phyloP scores from a whole-genome alignment of 2,329 filamentous ascomycete genomes.

The Paracamarosporium sp. region DNA sequence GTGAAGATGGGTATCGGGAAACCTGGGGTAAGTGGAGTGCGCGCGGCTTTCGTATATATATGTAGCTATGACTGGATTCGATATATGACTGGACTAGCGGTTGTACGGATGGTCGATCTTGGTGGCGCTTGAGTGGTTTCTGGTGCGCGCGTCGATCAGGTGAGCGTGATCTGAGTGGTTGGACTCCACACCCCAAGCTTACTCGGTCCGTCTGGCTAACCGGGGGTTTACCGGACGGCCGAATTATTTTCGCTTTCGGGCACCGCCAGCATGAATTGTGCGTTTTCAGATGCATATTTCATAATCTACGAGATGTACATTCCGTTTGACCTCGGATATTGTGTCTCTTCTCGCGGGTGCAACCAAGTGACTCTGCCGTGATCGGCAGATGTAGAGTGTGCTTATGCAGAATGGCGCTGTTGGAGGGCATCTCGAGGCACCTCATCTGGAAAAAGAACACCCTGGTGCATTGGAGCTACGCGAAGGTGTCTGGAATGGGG shows the following conservation, averaged over 20 bases:
- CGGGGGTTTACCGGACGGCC: conserved; percentile 7
- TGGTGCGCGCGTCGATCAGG: conserved; percentile 9
- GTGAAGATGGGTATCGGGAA: neutral
- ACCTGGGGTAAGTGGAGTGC: neutral
- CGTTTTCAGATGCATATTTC: neutral
- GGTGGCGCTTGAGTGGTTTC: conserved; percentile 7
- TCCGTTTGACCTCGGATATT: conserved; percentile 4
- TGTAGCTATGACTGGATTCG: neutral
- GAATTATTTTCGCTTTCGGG: conserved; percentile 14
- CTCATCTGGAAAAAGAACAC: neutral
- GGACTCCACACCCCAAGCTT: neutral
- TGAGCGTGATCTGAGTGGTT: conserved; percentile 14
- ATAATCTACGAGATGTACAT: neutral
- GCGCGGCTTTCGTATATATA: neutral
- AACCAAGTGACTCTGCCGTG: neutral
- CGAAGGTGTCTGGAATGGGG: neutral
- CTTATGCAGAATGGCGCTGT: neutral
- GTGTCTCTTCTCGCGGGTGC: neutral
- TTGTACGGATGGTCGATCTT: neutral
- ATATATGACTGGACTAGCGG: conserved; percentile 1
- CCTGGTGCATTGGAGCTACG: conserved; percentile 1
- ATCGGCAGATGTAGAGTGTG: neutral
- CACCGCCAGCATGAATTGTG: neutral
- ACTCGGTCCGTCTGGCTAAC: neutral
- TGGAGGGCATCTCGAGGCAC: neutral